Evolutionary conservation across 768 basidiomycete genomes (phyloP).

Genomic region (Amanita pseudoporphyria): DNA sequence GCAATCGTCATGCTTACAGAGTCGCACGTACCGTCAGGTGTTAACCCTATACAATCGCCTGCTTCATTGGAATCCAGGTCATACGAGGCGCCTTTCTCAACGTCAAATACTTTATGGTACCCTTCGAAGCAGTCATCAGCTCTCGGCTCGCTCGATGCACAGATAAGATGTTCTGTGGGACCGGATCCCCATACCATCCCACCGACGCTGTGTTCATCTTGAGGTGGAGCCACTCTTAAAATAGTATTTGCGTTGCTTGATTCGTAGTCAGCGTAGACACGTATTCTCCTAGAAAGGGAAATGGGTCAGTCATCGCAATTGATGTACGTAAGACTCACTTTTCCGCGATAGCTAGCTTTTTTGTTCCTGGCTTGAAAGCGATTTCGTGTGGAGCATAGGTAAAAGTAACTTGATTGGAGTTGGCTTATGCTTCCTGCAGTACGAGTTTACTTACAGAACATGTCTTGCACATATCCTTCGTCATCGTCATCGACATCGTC

Average conservation of each 20-base stretch:
- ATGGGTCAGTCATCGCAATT: conserved; percentile 1
- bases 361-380: conserved; percentile 31
- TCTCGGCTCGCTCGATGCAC: conserved; percentile 47
- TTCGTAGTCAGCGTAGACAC: conserved; percentile 13
- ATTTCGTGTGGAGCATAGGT: conserved; percentile 30
- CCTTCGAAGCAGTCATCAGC: conserved; percentile 22
- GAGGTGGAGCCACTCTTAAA: conserved; percentile 12
- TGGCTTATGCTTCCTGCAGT: background rate
- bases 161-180: conserved; percentile 29
- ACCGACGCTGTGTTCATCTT: conserved; percentile 25
- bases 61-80: conserved; percentile 36
- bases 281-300: conserved; percentile 14
- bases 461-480: conserved; percentile 9
- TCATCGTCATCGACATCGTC: conserved; percentile 10
- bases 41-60: conserved; percentile 43
- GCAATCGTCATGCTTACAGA: background rate
- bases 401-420: conserved; percentile 6
- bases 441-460: conserved; percentile 2
- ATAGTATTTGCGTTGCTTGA: conserved; percentile 7
- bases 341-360: conserved; percentile 32
- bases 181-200: conserved; percentile 44
- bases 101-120: conserved; percentile 43
- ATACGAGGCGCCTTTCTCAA: conserved; percentile 16
- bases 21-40: conserved; percentile 29
- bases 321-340: conserved; percentile 17